Percentiles rank a stretch among this genome's conserved stretches.
phyloP scores from a whole-genome alignment of 2,329 filamentous ascomycete species.

The Juglanconis oblonga region DNA sequence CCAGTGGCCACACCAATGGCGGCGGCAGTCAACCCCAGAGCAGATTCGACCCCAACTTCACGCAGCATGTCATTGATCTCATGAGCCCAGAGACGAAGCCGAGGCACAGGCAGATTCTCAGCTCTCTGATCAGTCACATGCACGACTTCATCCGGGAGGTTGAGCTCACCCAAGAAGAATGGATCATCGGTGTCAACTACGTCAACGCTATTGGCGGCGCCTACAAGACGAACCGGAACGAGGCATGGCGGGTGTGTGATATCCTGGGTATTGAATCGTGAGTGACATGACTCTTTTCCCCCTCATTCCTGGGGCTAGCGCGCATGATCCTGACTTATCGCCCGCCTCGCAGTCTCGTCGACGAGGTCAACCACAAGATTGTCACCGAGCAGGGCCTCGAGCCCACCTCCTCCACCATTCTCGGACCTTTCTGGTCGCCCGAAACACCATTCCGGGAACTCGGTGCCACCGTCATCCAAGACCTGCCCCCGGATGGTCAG shows the following conservation, averaged over 20 bases:
- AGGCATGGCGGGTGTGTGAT: constrained; percentile 61
- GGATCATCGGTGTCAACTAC: constrained; percentile 55
- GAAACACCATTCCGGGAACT: constrained; percentile 57
- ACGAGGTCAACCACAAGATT: constrained; percentile 62
- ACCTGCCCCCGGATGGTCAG: constrained; percentile 34
- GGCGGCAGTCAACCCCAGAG: not conserved
- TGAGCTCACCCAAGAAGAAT: constrained; percentile 61
- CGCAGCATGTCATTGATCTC: constrained; percentile 55
- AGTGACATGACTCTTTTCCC: constrained; percentile 9
- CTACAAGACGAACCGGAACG: constrained; percentile 56
- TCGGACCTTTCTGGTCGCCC: constrained; percentile 66
- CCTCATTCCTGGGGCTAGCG: no score
- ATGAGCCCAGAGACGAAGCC: constrained; percentile 58
- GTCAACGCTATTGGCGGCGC: constrained; percentile 61
- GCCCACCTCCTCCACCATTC: constrained; percentile 60
- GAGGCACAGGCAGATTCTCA: constrained; percentile 52
- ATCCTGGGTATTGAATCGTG: constrained; percentile 57
- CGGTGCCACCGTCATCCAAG: constrained; percentile 50
- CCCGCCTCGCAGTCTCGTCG: constrained; percentile 40
- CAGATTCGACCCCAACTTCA: constrained; percentile 42
- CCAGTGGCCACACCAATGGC: not conserved
- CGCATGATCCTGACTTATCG: no score
- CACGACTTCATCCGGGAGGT: constrained; percentile 64
- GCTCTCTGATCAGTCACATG: constrained; percentile 54
- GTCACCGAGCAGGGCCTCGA: constrained; percentile 35